Percentiles rank a stretch among this genome's conserved stretches.
Evolutionary conservation across 306 rosid species (phyloP).

Genomic region (Trifolium repens): DNA sequence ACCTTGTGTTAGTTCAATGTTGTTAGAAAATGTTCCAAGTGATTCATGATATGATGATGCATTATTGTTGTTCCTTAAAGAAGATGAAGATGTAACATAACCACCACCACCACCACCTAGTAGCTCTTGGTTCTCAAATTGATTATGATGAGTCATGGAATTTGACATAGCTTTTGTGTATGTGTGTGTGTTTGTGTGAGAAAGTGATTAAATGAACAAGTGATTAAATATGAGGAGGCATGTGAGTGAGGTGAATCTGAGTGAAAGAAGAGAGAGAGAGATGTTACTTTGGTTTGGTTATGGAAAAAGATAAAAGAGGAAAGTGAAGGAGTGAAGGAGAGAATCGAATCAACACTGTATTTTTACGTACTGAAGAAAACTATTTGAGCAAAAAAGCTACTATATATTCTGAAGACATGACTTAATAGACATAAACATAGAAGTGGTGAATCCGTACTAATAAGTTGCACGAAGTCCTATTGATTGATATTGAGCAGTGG

Average conservation of each 20-base stretch:
- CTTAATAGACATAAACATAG: slow-evolving; percentile 39
- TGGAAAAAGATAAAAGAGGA: slow-evolving; percentile 30
- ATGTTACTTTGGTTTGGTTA: too few species aligned
- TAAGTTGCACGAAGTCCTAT: slow-evolving; percentile 40
- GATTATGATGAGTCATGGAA: slow-evolving; percentile 60
- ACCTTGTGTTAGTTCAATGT: slow-evolving; percentile 39
- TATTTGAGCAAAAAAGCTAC: slow-evolving; percentile 45
- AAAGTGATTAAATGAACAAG: neutral
- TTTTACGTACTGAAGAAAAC: slow-evolving; percentile 39
- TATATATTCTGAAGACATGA: slow-evolving; percentile 41
- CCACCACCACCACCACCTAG: slow-evolving; percentile 62
- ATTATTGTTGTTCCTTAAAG: slow-evolving; percentile 42
- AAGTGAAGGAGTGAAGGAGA: slow-evolving; percentile 22
- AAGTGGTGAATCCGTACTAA: slow-evolving; percentile 54
- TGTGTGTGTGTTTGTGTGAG: neutral
- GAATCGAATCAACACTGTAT: slow-evolving; percentile 25
- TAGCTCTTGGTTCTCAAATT: slow-evolving; percentile 61
- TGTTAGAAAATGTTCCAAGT: neutral
- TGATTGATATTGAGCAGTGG: slow-evolving; percentile 37
- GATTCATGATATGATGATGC: slow-evolving; percentile 9
- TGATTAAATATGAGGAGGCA: too few species aligned
- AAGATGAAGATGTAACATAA: slow-evolving; percentile 19
- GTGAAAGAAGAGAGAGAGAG: too few species aligned
- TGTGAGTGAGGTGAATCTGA: too few species aligned
- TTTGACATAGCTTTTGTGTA: slow-evolving; percentile 47